Percentiles rank a stretch among this genome's conserved stretches.
Evolutionary conservation across 371 early-diverging fungal species (phyloP).

Genomic region (Mortierella sp.): DNA sequence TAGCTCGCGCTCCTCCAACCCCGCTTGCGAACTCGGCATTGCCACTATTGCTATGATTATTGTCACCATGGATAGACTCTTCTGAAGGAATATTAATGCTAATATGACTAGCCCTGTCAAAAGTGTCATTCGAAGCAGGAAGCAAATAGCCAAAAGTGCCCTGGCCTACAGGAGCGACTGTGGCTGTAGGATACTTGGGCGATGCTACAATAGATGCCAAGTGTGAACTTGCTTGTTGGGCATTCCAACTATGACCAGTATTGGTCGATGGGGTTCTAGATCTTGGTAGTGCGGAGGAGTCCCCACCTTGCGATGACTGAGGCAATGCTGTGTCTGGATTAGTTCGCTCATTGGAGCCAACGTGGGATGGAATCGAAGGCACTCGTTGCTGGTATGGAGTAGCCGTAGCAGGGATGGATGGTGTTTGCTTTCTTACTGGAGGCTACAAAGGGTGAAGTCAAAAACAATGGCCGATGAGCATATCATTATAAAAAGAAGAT

Average conservation of each 20-base stretch:
- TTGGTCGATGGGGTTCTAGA: neutral
- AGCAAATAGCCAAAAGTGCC: neutral
- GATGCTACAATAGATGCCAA: conserved; percentile 9
- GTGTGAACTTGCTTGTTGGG: conserved; percentile 17
- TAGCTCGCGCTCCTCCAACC: neutral
- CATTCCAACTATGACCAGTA: neutral
- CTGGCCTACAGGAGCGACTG: conserved; percentile 16
- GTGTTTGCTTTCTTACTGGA: conserved; percentile 14
- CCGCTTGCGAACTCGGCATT: neutral
- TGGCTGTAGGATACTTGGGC: conserved; percentile 22
- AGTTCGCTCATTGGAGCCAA: neutral
- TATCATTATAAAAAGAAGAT: neutral
- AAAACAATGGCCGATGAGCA: too few relatives aligned
- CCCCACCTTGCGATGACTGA: neutral
- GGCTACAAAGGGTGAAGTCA: conserved; percentile 16
- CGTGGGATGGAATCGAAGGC: neutral
- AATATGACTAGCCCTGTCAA: neutral
- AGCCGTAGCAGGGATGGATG: conserved; percentile 27
- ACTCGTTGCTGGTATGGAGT: conserved; percentile 35
- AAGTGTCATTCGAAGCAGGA: neutral
- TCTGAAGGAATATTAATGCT: neutral
- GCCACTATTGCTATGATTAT: neutral
- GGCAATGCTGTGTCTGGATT: neutral
- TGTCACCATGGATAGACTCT: neutral
- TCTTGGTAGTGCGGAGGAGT: neutral